A percentile compares a stretch with the other conserved stretches of the same genome.
phyloP scores from a whole-genome alignment of 345 rosid species.

The Lumnitzera racemosa region DNA sequence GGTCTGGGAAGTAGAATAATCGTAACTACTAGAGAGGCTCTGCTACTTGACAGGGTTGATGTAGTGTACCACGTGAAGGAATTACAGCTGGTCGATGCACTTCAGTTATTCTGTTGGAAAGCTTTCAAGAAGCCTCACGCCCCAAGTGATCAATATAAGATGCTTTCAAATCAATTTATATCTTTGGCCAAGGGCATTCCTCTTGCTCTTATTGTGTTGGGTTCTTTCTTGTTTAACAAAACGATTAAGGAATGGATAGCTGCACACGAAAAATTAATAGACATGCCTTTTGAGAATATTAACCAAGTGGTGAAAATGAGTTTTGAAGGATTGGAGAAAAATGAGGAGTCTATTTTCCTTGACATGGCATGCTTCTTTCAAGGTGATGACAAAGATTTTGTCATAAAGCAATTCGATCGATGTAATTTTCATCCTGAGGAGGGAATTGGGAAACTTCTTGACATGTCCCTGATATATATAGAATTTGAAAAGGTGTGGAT shows the following conservation, averaged over 20 bases:
- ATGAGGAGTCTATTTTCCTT: slow-evolving; percentile 11
- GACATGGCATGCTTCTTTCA: slow-evolving; percentile 13
- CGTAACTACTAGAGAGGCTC: slow-evolving; percentile 12
- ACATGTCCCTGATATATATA: slow-evolving; percentile 5
- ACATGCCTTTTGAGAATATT: no score
- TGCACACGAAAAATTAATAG: neutral
- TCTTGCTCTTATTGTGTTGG: slow-evolving; percentile 6
- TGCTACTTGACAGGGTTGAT: neutral
- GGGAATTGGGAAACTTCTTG: neutral
- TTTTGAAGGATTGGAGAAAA: slow-evolving; percentile 5
- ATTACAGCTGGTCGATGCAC: slow-evolving; percentile 5
- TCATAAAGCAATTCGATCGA: neutral
- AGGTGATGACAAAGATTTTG: slow-evolving; percentile 1
- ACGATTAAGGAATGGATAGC: slow-evolving; percentile 4
- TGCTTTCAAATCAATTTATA: neutral
- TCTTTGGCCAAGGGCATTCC: slow-evolving; percentile 15
- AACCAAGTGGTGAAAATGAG: slow-evolving; percentile 6
- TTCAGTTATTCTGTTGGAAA: slow-evolving; percentile 9
- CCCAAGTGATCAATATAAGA: neutral
- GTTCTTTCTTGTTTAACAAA: slow-evolving; percentile 10
- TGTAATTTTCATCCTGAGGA: slow-evolving; percentile 5
- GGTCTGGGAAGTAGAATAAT: slow-evolving; percentile 18
- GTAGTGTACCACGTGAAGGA: slow-evolving; percentile 1
- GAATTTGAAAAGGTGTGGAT: no score
- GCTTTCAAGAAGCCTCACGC: slow-evolving; percentile 7